These are phyloP conservation scores for Dipodascus albidus DNA, from an alignment of 805 yeast genomes.

Conservation along the genomic window DNA sequence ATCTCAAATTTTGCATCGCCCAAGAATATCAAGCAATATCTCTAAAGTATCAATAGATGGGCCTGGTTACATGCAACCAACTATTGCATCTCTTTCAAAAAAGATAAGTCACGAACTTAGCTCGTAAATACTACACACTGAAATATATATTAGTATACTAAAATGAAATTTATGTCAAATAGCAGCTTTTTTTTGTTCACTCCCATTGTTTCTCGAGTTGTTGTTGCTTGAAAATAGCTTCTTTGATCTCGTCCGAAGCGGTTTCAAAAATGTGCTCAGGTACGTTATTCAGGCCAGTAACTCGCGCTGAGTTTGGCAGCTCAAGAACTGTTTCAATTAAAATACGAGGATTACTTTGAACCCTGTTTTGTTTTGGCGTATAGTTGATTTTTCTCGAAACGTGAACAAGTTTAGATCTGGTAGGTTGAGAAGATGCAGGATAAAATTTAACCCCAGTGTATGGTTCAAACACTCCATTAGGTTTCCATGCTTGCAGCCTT, in stretches of 20 bases:
- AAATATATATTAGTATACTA: neutral
- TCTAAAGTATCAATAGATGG: neutral
- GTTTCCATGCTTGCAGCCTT: constrained; percentile 33
- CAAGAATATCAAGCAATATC: neutral
- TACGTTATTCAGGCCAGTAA: constrained; percentile 58
- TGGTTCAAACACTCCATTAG: constrained; percentile 54
- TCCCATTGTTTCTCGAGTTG: neutral
- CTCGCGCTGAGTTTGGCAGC: constrained; percentile 36
- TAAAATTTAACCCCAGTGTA: constrained; percentile 75
- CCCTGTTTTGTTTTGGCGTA: neutral
- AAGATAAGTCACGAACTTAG: neutral
- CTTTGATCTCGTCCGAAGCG: constrained; percentile 34
- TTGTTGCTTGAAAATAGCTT: constrained; percentile 37
- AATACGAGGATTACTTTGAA: constrained; percentile 5
- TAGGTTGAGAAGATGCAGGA: constrained; percentile 70
- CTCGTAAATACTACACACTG: neutral
- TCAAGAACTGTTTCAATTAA: constrained; percentile 12
- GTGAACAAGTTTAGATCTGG: constrained; percentile 22
- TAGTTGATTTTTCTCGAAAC: constrained; percentile 11
- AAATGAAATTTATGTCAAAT: no score
- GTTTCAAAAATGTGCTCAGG: constrained; percentile 43
- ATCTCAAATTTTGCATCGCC: neutral
- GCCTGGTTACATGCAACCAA: neutral
- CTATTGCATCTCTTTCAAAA: neutral
- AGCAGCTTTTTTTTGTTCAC: neutral